These are phyloP conservation scores for Penicillium canescens DNA, from an alignment of 495 filamentous ascomycete genomes.

Conservation along the genomic window DNA sequence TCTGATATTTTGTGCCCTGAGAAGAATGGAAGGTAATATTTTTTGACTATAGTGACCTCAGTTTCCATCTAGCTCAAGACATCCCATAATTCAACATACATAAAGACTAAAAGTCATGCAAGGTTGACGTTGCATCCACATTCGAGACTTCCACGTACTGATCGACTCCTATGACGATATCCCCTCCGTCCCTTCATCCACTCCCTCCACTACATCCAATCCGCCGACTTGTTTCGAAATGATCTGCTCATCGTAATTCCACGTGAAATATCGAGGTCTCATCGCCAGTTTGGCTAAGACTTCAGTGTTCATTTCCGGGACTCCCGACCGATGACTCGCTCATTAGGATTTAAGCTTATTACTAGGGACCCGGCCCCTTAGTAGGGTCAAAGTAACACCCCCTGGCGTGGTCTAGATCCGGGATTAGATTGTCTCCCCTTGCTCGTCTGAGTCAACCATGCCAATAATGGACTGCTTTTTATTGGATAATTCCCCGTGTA, in stretches of 20 bases:
- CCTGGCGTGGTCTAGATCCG: conserved; percentile 1
- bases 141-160: conserved; percentile 9
- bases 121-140: conserved; percentile 9
- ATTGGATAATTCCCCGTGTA: too few relatives aligned
- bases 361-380: neutral
- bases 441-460: neutral
- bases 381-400: neutral
- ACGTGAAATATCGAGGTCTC: neutral
- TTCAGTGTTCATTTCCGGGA: neutral
- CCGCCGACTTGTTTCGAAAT: too few relatives aligned
- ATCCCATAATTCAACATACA: conserved; percentile 2
- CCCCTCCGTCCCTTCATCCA: neutral
- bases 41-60: too few relatives aligned
- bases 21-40: too few relatives aligned
- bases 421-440: neutral
- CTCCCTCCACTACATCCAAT: neutral
- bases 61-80: neutral
- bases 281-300: neutral
- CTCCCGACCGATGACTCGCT: conserved; percentile 1
- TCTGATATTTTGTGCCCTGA: too few relatives aligned
- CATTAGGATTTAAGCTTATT: conserved; percentile 13
- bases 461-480: too few relatives aligned
- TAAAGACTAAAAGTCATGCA: conserved; percentile 3
- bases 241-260: neutral
- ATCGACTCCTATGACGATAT: conserved; percentile 9